Conservation (phyloP, 2,329 filamentous ascomycete genomes). For the Pyrenophora seminiperda region DNA sequence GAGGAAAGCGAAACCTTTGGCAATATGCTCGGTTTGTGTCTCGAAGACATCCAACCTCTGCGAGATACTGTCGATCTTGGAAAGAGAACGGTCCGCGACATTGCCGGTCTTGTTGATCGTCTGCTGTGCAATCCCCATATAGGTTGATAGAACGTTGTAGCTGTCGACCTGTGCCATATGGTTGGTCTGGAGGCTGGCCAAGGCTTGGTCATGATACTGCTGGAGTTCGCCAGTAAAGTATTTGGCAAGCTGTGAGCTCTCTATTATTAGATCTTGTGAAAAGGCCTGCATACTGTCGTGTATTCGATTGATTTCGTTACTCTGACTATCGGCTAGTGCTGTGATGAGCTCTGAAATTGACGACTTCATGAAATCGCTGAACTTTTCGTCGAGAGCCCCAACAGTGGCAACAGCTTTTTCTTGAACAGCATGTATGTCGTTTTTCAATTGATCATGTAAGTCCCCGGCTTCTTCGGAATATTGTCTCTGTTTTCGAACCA, state of each 20-base stretch:
- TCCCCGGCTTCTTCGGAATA: conserved; percentile 29
- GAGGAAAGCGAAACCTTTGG: conserved; percentile 30
- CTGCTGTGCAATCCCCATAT: conserved; percentile 18
- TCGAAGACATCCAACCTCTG: conserved; percentile 25
- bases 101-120: conserved; percentile 20
- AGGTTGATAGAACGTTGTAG: conserved; percentile 17
- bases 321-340: conserved; percentile 24
- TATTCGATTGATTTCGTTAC: conserved; percentile 20
- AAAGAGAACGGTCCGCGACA: conserved; percentile 18
- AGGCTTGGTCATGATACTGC: conserved; percentile 21
- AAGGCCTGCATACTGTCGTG: conserved; percentile 28
- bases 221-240: conserved; percentile 23
- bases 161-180: conserved; percentile 29
- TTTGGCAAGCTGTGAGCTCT: conserved; percentile 23
- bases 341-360: conserved; percentile 28
- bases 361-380: conserved; percentile 25
- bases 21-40: conserved; percentile 28
- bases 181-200: conserved; percentile 18
- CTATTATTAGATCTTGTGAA: conserved; percentile 24
- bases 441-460: conserved; percentile 25
- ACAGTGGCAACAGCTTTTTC: conserved; percentile 29
- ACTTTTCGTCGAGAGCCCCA: conserved; percentile 22
- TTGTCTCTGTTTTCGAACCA: conserved; percentile 30
- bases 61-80: conserved; percentile 24
- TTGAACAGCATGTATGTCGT: conserved; percentile 25